Conservation (phyloP, 495 filamentous ascomycete species). For the Pseudevernia furfuracea region DNA sequence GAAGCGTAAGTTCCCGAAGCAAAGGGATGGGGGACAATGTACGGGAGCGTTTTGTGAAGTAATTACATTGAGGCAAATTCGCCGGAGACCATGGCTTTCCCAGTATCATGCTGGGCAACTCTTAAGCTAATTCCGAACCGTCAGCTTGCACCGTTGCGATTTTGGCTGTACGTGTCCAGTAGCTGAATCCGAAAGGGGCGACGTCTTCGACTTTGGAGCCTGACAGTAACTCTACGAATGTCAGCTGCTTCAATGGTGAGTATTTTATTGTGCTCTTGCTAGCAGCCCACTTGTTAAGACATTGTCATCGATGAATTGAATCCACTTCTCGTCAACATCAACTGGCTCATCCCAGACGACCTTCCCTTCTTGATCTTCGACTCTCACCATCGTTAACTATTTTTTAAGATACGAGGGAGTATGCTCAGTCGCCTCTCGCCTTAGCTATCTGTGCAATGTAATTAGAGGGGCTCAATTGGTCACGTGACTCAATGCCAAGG, state of each 20-base stretch:
- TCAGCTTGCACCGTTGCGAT: constrained; percentile 31
- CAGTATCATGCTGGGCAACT: neutral
- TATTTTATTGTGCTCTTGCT: neutral
- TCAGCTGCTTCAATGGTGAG: neutral
- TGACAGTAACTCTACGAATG: constrained; percentile 19
- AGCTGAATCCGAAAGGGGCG: constrained; percentile 31
- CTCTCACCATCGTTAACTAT: neutral
- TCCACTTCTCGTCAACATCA: neutral
- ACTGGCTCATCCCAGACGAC: neutral
- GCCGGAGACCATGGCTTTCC: constrained; percentile 20
- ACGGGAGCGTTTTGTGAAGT: constrained; percentile 10
- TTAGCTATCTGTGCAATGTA: no score
- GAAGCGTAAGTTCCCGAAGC: constrained; percentile 12
- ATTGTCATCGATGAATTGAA: neutral
- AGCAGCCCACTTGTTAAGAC: neutral
- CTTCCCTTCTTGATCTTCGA: neutral
- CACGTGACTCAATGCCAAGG: no score
- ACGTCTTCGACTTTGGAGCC: constrained; percentile 31
- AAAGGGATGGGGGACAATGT: constrained; percentile 10
- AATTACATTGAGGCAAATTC: constrained; percentile 19
- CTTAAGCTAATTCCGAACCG: constrained; percentile 21
- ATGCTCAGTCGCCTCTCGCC: no score
- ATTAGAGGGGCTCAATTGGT: no score
- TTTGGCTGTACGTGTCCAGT: constrained; percentile 33
- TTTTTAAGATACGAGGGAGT: no score